Conservation (phyloP, 139 green algal genomes). For the Coccomyxa sp. region DNA sequence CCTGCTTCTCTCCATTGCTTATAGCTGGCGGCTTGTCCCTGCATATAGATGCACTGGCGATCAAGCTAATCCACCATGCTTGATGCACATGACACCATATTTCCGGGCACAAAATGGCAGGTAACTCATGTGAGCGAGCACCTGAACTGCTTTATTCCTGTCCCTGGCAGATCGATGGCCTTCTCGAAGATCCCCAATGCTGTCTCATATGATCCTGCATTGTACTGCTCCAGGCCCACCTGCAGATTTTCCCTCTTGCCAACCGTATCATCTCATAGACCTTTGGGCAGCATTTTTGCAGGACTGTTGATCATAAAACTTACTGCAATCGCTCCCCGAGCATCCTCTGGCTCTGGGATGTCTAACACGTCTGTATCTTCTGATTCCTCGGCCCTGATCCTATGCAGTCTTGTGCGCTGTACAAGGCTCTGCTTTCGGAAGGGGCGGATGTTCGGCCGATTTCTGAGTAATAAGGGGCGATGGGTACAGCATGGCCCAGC, state of each 20-base stretch:
- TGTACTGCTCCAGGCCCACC: constrained; percentile 27
- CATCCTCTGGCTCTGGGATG: constrained; percentile 10
- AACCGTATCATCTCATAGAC: too few relatives aligned
- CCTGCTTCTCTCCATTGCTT: constrained; percentile 63
- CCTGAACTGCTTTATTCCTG: constrained; percentile 71
- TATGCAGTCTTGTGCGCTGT: not conserved
- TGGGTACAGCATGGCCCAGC: too few relatives aligned
- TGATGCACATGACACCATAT: not conserved
- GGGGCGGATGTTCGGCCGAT: too few relatives aligned
- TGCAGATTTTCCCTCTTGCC: too few relatives aligned
- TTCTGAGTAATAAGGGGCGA: too few relatives aligned
- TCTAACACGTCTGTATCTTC: not conserved
- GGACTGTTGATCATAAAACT: too few relatives aligned
- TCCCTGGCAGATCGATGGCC: constrained; percentile 67
- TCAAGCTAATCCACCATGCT: too few relatives aligned
- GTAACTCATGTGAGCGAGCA: not conserved
- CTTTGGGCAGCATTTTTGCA: too few relatives aligned
- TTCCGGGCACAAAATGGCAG: not conserved
- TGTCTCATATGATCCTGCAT: constrained; percentile 32
- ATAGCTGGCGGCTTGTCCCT: constrained; percentile 75
- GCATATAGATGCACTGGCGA: too few relatives aligned
- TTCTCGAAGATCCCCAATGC: constrained; percentile 67
- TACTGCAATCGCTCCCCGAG: constrained; percentile 36
- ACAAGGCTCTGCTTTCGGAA: too few relatives aligned
- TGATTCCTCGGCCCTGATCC: not conserved